phyloP scores from a whole-genome alignment of 2,329 filamentous ascomycete species.

The Nakataea oryzae region DNA sequence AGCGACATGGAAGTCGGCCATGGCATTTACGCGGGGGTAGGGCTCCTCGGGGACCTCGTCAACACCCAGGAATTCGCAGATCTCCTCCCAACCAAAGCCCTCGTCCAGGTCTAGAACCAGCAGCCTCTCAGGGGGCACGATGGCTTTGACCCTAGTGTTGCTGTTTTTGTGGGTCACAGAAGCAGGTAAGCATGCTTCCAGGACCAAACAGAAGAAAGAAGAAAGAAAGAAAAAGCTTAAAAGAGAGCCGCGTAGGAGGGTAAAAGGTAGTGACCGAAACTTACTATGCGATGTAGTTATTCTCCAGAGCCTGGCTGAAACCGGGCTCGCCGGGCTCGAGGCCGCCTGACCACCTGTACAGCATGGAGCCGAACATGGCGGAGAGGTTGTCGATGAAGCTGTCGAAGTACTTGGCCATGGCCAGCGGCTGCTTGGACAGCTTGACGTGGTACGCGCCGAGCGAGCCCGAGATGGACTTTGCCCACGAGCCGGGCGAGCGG shows the following conservation, averaged over 20 bases:
- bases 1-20: conserved; percentile 11
- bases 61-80: conserved; percentile 18
- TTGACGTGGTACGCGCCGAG: not conserved
- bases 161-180: conserved; percentile 8
- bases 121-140: conserved; percentile 17
- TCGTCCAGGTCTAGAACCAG: conserved; percentile 16
- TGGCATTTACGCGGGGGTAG: conserved; percentile 18
- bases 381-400: not conserved
- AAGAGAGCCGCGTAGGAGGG: no score
- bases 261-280: not conserved
- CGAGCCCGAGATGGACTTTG: conserved; percentile 9
- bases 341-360: not conserved
- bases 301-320: not conserved
- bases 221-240: no score
- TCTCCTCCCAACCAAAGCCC: conserved; percentile 23
- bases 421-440: conserved; percentile 13
- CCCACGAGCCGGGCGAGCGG: conserved; percentile 23
- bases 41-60: conserved; percentile 17
- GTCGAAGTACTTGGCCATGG: conserved; percentile 15
- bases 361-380: not conserved
- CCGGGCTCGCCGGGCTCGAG: not conserved
- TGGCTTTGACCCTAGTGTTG: conserved; percentile 13
- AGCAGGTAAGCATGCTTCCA: not conserved
- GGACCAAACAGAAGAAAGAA: not conserved
- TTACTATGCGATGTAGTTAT: conserved; percentile 1